Evolutionary conservation across 2,329 filamentous ascomycete genomes (phyloP).

Genomic region (Gremmenia infestans): DNA sequence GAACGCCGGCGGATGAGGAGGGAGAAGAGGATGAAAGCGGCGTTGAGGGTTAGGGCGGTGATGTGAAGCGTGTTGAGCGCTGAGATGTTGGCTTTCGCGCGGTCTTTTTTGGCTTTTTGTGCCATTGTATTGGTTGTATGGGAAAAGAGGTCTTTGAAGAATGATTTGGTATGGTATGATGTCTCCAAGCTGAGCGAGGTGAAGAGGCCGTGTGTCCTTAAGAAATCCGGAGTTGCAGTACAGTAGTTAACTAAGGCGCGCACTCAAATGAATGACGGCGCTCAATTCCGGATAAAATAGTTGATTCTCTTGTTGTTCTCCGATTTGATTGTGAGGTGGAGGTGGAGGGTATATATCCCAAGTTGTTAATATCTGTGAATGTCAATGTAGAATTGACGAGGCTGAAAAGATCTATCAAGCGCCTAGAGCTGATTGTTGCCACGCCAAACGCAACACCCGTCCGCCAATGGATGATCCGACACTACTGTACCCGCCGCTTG

Average conservation of each 20-base stretch:
- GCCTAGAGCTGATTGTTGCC: conserved; percentile 10
- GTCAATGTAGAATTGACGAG: conserved; percentile 9
- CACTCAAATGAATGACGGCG: not conserved
- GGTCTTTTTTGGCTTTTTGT: conserved; percentile 37
- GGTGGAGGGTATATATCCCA: not conserved
- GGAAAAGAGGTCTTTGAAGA: not conserved
- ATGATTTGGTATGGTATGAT: not conserved
- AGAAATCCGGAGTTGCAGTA: not conserved
- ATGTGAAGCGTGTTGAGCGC: conserved; percentile 79
- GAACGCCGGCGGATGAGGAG: conserved; percentile 58
- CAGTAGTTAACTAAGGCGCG: not conserved
- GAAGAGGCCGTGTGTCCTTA: not conserved
- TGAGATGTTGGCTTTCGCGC: conserved; percentile 73
- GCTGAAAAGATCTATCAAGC: conserved; percentile 11
- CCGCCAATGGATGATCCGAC: conserved; percentile 12
- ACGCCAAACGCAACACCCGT: conserved; percentile 9
- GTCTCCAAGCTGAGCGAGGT: not conserved
- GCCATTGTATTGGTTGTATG: conserved; percentile 22
- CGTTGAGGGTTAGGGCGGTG: conserved; percentile 66
- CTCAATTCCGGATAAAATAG: too few species aligned
- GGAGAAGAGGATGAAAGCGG: conserved; percentile 68
- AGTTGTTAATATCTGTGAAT: not conserved
- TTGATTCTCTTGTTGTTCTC: too few species aligned
- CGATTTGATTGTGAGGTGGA: not conserved
- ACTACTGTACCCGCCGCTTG: conserved; percentile 13